Percentiles rank a stretch among this genome's conserved stretches.
phyloP scores from a whole-genome alignment of 768 basidiomycete genomes.

The Tephrocybe sp. region DNA sequence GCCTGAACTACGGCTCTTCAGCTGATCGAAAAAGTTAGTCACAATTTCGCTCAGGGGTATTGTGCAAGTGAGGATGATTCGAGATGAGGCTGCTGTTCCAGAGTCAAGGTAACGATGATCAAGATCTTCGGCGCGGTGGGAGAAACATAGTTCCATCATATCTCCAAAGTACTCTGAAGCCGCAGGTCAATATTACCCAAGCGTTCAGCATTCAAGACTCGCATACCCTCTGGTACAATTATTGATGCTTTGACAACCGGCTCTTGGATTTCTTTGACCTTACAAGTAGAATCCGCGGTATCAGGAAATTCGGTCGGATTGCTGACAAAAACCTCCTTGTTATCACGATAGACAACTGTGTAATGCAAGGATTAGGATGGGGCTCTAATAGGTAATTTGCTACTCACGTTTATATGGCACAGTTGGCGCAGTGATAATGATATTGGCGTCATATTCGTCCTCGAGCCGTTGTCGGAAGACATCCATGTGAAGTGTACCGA shows the following conservation, averaged over 20 bases:
- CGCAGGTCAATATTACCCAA: no score
- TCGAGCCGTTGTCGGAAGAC: constrained; percentile 94
- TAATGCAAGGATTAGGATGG: constrained; percentile 6
- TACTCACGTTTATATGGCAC: constrained; percentile 84
- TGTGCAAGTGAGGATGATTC: constrained; percentile 77
- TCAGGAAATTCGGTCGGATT: constrained; percentile 98
- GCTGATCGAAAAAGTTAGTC: constrained; percentile 90
- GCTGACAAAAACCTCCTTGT: constrained; percentile 63
- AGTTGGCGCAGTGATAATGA: constrained; percentile 94
- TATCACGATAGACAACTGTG: constrained; percentile 73
- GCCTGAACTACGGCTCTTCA: constrained; percentile 90
- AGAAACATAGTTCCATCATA: constrained; percentile 93
- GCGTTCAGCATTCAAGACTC: no score
- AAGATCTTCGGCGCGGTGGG: constrained; percentile 78
- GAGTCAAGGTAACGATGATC: constrained; percentile 83
- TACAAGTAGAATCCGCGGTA: constrained; percentile 52
- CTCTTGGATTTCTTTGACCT: constrained; percentile 80
- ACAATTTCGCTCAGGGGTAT: constrained; percentile 93
- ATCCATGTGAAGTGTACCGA: constrained; percentile 96
- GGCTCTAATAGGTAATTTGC: constrained; percentile 2
- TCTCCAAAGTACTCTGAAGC: constrained; percentile 87
- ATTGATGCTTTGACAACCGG: constrained; percentile 93
- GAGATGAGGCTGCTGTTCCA: constrained; percentile 47
- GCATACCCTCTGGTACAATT: constrained; percentile 84
- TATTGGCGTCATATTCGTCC: constrained; percentile 93